Evolutionary conservation across 2,329 filamentous ascomycete genomes (phyloP), one percentile per base, ranked within the genome.

Genomic region (Salinomyces thailandicus): DNA sequence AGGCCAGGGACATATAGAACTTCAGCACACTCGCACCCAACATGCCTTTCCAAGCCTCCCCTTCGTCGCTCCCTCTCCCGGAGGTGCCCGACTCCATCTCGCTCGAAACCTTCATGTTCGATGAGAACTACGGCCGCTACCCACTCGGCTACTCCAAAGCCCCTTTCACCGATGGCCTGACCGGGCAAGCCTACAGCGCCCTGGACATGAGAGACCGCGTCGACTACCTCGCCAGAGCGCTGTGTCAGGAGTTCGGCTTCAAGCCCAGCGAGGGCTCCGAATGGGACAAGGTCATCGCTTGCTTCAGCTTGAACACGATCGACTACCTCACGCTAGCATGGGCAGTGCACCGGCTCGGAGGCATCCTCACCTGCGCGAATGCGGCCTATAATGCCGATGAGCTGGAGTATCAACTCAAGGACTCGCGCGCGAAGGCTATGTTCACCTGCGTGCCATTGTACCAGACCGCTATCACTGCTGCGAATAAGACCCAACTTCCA

Each of bases 251-350:
- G 44, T 70, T 91, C 41, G 77, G 74, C 29, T 86, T 83, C 71
- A 59, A 70, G 31, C 75, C 80, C 5, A 79, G 83, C 47, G 59
- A 75, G 38, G 83, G 80, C 9, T 74, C 75, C 0, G 81, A 87
- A 55, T 91, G 80, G 79, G 83, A 91, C 51, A 85, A 86, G 58
- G 81, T 87, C 16, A 66, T 85, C 32, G 79, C 69, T 4, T 65
- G 87, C 18, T 93, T 84, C 62, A 79, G 79, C n/a, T 61, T 86
- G 41, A 93, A 93, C 55, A 85, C 83, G 74, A 76, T 91, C 44
- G 83, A 91, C 59, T 84, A 80, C 36, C 62, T 86, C 42, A 75
- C 81, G 4, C 61, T 85, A 18, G 74, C 73, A 26, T 85, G 82
- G 70, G 79, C 83, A 3, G 70, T 82, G 12, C 84, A 89, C 56